These are phyloP conservation scores for Candida stauntonica DNA, from an alignment of 805 yeast genomes.

Conservation along the genomic window DNA sequence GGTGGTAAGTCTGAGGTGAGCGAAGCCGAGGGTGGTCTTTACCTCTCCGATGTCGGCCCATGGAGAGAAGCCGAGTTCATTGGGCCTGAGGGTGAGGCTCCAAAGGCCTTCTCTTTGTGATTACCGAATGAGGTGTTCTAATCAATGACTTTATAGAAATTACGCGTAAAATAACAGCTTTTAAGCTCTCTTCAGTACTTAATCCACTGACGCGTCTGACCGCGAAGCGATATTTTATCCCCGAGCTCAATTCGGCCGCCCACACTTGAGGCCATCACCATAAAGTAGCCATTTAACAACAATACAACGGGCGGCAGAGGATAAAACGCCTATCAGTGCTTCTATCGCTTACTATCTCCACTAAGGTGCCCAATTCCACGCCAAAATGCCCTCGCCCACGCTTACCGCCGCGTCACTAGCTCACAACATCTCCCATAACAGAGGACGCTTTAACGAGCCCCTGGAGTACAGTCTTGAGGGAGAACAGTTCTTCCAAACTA, in stretches of 20 bases:
- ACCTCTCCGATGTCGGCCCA: constrained; percentile 89
- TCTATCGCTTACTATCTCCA: no score
- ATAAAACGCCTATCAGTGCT: no score
- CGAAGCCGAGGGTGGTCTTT: constrained; percentile 74
- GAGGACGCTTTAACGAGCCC: constrained; percentile 6
- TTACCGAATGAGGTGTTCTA: no score
- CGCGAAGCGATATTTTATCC: no score
- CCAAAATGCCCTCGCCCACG: constrained; percentile 5
- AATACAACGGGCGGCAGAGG: no score
- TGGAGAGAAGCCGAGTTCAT: constrained; percentile 89
- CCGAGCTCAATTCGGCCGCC: no score
- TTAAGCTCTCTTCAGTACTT: no score
- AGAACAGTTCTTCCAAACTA: constrained; percentile 5
- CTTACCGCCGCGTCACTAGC: constrained; percentile 6
- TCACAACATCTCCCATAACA: constrained; percentile 5
- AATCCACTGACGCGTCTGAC: no score
- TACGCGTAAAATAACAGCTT: background rate
- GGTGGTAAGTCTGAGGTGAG: constrained; percentile 76
- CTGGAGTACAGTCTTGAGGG: constrained; percentile 14
- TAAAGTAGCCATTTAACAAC: no score
- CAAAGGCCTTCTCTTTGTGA: constrained; percentile 41
- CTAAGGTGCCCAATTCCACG: no score
- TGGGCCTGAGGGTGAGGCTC: constrained; percentile 96
- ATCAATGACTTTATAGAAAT: no score
- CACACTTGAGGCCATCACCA: no score